phyloP scores from a whole-genome alignment of 768 basidiomycete genomes.

The Russula abietina region DNA sequence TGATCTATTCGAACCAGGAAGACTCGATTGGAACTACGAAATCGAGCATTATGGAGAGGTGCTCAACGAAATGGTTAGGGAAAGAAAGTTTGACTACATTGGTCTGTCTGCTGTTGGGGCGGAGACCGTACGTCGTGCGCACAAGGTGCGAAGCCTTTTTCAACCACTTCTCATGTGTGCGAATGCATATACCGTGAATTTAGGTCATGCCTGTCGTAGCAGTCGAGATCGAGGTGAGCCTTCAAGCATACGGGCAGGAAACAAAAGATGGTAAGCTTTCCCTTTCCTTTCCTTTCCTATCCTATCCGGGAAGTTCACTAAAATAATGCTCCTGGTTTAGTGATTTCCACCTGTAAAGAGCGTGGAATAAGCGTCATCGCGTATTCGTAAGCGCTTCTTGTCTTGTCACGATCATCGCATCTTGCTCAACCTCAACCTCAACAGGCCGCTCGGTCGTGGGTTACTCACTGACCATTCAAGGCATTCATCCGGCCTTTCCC shows the following conservation, averaged over 20 bases:
- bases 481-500: slow-evolving; percentile 33
- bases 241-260: slow-evolving; percentile 51
- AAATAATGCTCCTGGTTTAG: slow-evolving; percentile 28
- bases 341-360: slow-evolving; percentile 48
- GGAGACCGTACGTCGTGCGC: slow-evolving; percentile 39
- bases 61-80: slow-evolving; percentile 44
- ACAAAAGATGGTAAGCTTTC: slow-evolving; percentile 39
- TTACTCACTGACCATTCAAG: slow-evolving; percentile 44
- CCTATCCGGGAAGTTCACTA: neutral
- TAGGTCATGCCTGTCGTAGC: slow-evolving; percentile 36
- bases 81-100: slow-evolving; percentile 55
- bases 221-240: slow-evolving; percentile 63
- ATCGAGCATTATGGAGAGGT: slow-evolving; percentile 43
- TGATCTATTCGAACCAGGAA: slow-evolving; percentile 56
- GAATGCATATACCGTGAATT: neutral
- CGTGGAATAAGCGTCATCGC: slow-evolving; percentile 51
- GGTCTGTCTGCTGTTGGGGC: slow-evolving; percentile 51
- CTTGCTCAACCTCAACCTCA: neutral
- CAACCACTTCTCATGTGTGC: slow-evolving; percentile 26
- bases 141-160: slow-evolving; percentile 35
- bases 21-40: slow-evolving; percentile 39
- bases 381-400: slow-evolving; percentile 41
- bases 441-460: slow-evolving; percentile 50
- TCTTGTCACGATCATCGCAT: neutral
- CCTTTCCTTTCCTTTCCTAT: no score